Evolutionary conservation across 257 asterid genomes (phyloP), one percentile per base, ranked within the genome.

Genomic region (Fraxinus excelsior): DNA sequence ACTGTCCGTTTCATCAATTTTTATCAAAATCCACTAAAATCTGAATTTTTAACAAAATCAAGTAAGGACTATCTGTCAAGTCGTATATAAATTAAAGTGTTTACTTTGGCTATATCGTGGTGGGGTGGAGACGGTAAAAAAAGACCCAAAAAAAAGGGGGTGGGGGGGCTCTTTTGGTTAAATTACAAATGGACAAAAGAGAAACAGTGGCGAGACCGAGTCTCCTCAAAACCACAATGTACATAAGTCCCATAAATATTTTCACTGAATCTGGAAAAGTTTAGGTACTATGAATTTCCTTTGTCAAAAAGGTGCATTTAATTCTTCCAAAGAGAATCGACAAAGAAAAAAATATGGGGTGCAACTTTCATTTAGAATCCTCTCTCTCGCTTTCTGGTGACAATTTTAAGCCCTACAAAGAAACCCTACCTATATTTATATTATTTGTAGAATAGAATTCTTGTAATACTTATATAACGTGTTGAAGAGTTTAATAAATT

Each of bases 191-290:
- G 73, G 84, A 67, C 79, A 67, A 81, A 72, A 76, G 32, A 71
- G 67, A 76, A 65, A 66, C 40, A 49, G 53, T 44, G 60, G 32
- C 56, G 9, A 37, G 66, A 37, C 71, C 25, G 34, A 8, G 49
- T 2, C 49, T 40, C 46, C 11, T 40, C 3, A 40, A 11, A 19
- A 3, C 19, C 62, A 80, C 71, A 66, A 83, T 80, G 85, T 86
- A 69, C 70, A 85, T 80, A 42, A 81, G 85, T 74, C 58, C 75
- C 75, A 58, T 80, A 83, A 84, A 88, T 81, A 82, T 81, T 80
- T 84, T 81, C 81, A 81, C 70, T 87, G 83, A 82, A 77, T 80
- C 81, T 82, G 85, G 76, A 73, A 80, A 83, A 83, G 83, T 49
- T 80, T 83, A 78, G 83, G 85, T 78, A 79, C 83, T 62, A 80